These are phyloP conservation scores for Aspergillus fijiensis DNA, from an alignment of 2,329 filamentous ascomycete genomes.

Conservation along the genomic window DNA sequence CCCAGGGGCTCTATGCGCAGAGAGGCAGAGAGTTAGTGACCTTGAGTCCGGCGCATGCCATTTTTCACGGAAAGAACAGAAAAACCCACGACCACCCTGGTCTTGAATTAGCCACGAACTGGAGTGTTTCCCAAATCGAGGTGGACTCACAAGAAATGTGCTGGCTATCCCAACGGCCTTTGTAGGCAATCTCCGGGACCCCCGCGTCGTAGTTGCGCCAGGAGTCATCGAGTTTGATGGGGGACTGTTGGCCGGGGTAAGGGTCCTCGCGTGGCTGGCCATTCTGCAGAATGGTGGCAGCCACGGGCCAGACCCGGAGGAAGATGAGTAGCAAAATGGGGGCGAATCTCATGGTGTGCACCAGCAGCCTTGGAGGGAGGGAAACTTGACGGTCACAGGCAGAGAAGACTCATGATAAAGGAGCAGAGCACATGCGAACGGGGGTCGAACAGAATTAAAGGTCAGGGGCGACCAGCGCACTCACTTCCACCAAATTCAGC, in stretches of 20 bases:
- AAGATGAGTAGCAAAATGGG: not conserved
- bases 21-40: not conserved
- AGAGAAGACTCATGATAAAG: no score
- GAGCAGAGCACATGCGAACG: no score
- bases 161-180: slow-evolving; percentile 62
- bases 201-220: slow-evolving; percentile 54
- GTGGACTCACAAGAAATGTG: slow-evolving; percentile 52
- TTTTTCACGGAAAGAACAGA: not conserved
- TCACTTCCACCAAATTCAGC: no score
- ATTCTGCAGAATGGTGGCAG: slow-evolving; percentile 45
- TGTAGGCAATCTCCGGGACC: slow-evolving; percentile 58
- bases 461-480: not conserved
- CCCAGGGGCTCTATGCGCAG: slow-evolving; percentile 46
- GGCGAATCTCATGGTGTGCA: not conserved
- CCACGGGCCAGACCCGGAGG: not conserved
- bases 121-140: not conserved
- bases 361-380: not conserved
- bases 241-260: slow-evolving; percentile 39
- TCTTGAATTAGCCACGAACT: not conserved
- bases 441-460: not conserved
- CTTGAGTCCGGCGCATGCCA: not conserved
- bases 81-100: slow-evolving; percentile 55
- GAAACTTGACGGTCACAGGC: no score
- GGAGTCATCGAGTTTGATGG: slow-evolving; percentile 31
- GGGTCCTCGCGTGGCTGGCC: slow-evolving; percentile 40